Evolutionary conservation across 305 asterid species (phyloP), one percentile per base, ranked within the genome.

Genomic region (Fraxinus platypoda): DNA sequence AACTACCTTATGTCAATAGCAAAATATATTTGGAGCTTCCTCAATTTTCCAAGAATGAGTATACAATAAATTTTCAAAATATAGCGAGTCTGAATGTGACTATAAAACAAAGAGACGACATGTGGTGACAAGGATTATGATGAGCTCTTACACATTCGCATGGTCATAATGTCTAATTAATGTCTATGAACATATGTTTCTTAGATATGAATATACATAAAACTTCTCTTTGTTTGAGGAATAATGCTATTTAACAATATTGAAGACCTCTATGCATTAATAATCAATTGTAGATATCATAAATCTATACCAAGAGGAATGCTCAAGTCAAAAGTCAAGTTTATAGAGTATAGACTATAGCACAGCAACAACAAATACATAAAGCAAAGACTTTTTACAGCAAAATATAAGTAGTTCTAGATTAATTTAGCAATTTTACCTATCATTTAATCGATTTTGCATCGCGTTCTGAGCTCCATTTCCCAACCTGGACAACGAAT

Each of bases 401-500:
- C 25, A n/a, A 54, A 54, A 54, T 9, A 54, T 54, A 25, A 52
- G 62, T 17, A n/a, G 25, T 52, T 52, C 8, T 52, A 17, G 8
- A 73, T 3, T 17, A 19, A 12, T 34, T 34, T 25, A 34, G 23
- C 23, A 17, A 3, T 46, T 25, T 76, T 54, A 81, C 82, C 82
- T 75, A 5, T 57, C 34, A 78, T 66, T 54, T 76, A 62, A 12
- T 28, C 82, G 75, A 82, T 77, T 77, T 74, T 71, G 62, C 11
- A 54, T 17, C 3, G 38, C 52, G 76, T 30, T 30, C 31, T 33
- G 25, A 49, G 15, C 70, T 37, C 66, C 81, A 49, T 76, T 85
- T 9, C 84, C 88, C 84, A 84, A 78, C 87, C 80, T 87, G 17
- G 28, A 66, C 80, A 68, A 46, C 17, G 90, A 83, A 70, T n/a